Percentiles rank a stretch among this genome's conserved stretches.
phyloP scores from a whole-genome alignment of 345 rosid species.

The Psidium friedrichsthalianum region DNA sequence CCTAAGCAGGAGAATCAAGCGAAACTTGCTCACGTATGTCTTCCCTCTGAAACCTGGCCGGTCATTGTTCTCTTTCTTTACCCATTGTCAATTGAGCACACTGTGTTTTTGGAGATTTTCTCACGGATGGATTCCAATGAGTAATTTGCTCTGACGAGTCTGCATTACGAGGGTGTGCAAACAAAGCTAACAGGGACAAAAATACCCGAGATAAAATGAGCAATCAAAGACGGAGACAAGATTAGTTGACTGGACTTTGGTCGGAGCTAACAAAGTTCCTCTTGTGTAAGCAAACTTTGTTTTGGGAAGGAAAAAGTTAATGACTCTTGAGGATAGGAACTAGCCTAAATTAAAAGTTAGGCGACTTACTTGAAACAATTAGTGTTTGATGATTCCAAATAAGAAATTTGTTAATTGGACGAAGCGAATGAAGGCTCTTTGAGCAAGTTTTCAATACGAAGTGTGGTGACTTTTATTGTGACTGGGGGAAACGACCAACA shows the following conservation, averaged over 20 bases:
- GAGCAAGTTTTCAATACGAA: background rate
- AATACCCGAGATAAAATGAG: background rate
- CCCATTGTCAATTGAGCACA: background rate
- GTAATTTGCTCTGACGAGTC: background rate
- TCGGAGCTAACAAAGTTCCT: background rate
- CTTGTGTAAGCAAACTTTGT: background rate
- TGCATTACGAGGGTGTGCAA: background rate
- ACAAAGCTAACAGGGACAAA: background rate
- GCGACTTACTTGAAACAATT: background rate
- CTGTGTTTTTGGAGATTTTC: background rate
- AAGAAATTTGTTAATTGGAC: background rate
- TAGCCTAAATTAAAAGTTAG: background rate
- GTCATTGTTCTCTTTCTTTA: background rate
- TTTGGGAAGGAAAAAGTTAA: background rate
- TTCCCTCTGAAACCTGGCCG: background rate
- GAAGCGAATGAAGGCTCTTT: background rate
- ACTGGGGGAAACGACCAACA: background rate
- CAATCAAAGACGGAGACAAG: background rate
- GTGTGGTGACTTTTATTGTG: background rate
- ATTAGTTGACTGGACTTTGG: background rate
- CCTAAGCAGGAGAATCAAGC: constrained; percentile 70
- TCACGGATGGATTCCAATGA: background rate
- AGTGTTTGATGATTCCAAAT: background rate
- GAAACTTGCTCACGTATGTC: constrained; percentile 62
- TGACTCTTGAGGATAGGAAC: background rate